These are phyloP conservation scores for Pseudopyricularia cyperi DNA, from an alignment of 2,329 filamentous ascomycete species.

Conservation along the genomic window DNA sequence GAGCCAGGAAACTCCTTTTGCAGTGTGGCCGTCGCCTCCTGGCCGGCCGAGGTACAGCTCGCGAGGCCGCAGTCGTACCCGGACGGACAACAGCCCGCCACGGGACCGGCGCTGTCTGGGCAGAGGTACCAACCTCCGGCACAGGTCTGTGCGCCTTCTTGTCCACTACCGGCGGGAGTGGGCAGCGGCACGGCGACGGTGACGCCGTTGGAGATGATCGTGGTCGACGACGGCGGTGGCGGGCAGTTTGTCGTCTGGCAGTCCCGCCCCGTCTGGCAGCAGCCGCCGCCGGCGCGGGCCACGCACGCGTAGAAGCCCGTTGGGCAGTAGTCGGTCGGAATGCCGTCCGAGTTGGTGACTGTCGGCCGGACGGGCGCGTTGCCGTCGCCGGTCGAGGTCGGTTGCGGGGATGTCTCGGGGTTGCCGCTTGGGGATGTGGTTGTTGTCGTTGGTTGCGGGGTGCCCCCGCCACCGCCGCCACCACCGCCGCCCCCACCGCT, in stretches of 20 bases:
- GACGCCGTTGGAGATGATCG: constrained; percentile 44
- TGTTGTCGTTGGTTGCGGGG: constrained; percentile 7
- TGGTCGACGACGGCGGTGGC: constrained; percentile 41
- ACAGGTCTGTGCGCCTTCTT: constrained; percentile 37
- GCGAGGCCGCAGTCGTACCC: constrained; percentile 62
- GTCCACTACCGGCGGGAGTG: constrained; percentile 22
- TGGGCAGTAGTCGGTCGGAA: constrained; percentile 49
- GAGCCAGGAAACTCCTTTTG: constrained; percentile 34
- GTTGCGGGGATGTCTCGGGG: constrained; percentile 12
- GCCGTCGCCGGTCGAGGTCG: constrained; percentile 22
- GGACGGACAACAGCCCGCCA: constrained; percentile 72
- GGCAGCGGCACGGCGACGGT: constrained; percentile 56
- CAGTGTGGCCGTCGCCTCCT: constrained; percentile 41
- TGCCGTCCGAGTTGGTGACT: constrained; percentile 19
- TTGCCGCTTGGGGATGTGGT: constrained; percentile 22
- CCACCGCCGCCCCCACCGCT: too few relatives aligned
- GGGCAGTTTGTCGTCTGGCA: constrained; percentile 75
- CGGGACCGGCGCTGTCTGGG: constrained; percentile 38
- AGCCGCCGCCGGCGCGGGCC: constrained; percentile 69
- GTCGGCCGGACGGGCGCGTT: constrained; percentile 35
- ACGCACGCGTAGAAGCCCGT: constrained; percentile 87
- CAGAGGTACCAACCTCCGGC: constrained; percentile 71
- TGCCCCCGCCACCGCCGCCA: constrained; percentile 3
- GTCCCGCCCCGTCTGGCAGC: constrained; percentile 77
- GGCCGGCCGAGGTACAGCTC: constrained; percentile 51